Evolutionary conservation across 306 rosid species (phyloP).

Genomic region (Cucumis melo): DNA sequence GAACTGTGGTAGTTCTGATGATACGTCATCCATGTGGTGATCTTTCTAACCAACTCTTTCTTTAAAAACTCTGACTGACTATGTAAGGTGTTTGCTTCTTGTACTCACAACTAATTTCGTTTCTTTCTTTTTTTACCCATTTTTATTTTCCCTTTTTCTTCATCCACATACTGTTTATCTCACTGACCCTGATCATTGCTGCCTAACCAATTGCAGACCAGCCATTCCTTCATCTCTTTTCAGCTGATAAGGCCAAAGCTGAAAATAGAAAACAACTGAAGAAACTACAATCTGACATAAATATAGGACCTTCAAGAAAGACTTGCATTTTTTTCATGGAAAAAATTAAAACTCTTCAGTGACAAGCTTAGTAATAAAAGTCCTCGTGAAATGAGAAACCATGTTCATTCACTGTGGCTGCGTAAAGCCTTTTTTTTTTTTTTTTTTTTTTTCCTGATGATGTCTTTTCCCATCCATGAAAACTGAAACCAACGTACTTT

Average conservation of each 20-base stretch:
- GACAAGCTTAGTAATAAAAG: not conserved
- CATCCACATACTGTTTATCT: not conserved
- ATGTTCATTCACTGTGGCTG: not conserved
- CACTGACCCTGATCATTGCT: not conserved
- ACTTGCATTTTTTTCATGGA: not conserved
- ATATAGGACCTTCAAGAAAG: not conserved
- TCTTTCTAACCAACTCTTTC: not conserved
- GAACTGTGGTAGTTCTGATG: not conserved
- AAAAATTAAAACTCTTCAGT: not conserved
- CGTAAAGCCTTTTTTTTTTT: not conserved
- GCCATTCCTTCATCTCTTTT: not conserved
- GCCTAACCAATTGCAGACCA: not conserved
- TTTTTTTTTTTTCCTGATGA: not conserved
- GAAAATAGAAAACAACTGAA: not conserved
- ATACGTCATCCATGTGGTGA: not conserved
- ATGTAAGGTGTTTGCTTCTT: not conserved
- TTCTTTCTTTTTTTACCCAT: not conserved
- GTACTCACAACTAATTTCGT: not conserved
- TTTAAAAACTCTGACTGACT: not conserved
- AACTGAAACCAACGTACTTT: not conserved
- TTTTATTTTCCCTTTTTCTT: not conserved
- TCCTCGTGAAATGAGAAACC: not conserved
- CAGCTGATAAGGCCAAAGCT: not conserved
- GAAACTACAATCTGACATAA: not conserved
- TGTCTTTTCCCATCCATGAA: not conserved